Evolutionary conservation across 805 yeast species (phyloP).

Genomic region (Candida odintsovae): DNA sequence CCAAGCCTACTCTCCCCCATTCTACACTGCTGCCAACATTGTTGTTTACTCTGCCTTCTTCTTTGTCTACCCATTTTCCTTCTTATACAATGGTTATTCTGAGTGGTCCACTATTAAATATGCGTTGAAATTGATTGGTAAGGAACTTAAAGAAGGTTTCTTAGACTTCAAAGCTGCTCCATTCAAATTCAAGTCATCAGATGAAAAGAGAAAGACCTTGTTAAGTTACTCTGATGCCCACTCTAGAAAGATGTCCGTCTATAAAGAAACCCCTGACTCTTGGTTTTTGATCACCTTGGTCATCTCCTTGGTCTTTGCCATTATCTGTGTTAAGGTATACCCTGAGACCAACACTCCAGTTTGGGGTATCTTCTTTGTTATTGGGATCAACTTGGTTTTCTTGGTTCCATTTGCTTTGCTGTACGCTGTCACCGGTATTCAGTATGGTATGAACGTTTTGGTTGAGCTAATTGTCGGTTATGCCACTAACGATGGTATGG

Average conservation of each 20-base stretch:
- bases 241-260: conserved; percentile 43
- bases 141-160: background rate
- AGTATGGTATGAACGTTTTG: conserved; percentile 44
- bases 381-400: conserved; percentile 44
- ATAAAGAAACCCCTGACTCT: conserved; percentile 57
- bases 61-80: conserved; percentile 41
- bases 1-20: conserved; percentile 57
- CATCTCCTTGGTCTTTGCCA: conserved; percentile 37
- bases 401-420: conserved; percentile 47
- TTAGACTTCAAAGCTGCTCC: background rate
- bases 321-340: conserved; percentile 38
- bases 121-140: background rate
- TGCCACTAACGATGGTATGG: conserved; percentile 49
- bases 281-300: conserved; percentile 34
- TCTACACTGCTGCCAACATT: conserved; percentile 56
- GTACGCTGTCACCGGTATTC: conserved; percentile 41
- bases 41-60: conserved; percentile 51
- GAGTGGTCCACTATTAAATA: conserved; percentile 35
- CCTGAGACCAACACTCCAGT: conserved; percentile 47
- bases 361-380: conserved; percentile 51
- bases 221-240: conserved; percentile 40
- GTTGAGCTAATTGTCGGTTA: conserved; percentile 54
- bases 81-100: conserved; percentile 38
- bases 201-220: background rate
- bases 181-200: background rate